Base-by-base conservation (phyloP, 441 rosid genomes). In the Erysimum pusillum region DNA sequence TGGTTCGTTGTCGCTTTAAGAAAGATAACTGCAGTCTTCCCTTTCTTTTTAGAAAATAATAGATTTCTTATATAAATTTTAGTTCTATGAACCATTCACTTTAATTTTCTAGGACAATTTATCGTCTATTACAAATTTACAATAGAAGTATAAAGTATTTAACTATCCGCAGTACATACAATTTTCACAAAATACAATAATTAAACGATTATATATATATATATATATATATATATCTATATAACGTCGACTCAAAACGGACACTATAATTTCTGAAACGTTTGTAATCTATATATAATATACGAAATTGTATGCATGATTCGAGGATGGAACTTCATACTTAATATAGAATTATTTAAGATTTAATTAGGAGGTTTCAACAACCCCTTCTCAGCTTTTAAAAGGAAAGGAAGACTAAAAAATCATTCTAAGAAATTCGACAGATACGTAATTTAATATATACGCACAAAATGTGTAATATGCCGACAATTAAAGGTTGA, bases 401-500 rank as follows among this genome's bases (percentile, higher is more conserved):
- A 54, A 69, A 25, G 70, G 34, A 31, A 12, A 20, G 7, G 49
- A 42, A n/a, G 49, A 53, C 63, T 61, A 51, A 7, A 60, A 62
- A 39, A 60, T 4, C 7, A 51, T 20, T 31, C 13, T 14, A 68
- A 42, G 45, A 17, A 34, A 58, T n/a, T 42, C 8, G 34, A 42
- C n/a, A 20, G 32, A 51, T 76, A 52, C 31, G 42, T 42, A 71
- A 44, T 20, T 38, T 61, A 11, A 20, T 52, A n/a, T 52, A 39
- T 34, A 28, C 11, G 11, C 48, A 69, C 4, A 44, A 0, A 63
- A 41, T 63, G 10, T 48, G 10, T 41, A 68, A 65, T 63, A 18
- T 77, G 76, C 80, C 80, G 76, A 77, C 80, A 77, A 64, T 48
- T 58, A 48, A 71, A 71, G 56, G 67, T 64, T 59, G 61, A 57